A percentile compares a stretch with the other conserved stretches of the same genome.
These are phyloP conservation scores for Sisymbrium altissimum DNA, from an alignment of 345 rosid species.

Conservation along the genomic window DNA sequence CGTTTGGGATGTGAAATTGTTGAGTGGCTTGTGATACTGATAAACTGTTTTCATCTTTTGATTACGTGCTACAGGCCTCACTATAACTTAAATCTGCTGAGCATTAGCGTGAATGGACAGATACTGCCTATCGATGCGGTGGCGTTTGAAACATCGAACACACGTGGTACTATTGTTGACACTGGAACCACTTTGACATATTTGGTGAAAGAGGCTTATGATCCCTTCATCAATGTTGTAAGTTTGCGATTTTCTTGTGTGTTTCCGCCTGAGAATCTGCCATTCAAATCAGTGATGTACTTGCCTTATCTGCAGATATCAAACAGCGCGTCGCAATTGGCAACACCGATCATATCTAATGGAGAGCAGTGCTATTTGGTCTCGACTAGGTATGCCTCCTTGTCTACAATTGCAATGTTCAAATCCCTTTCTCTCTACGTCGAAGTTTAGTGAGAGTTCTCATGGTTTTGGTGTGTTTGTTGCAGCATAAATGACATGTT, in stretches of 20 bases:
- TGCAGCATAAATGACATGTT: conserved; percentile 63
- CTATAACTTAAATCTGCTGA: conserved; percentile 81
- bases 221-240: conserved; percentile 79
- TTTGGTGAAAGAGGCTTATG: conserved; percentile 78
- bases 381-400: conserved; percentile 53
- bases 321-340: conserved; percentile 55
- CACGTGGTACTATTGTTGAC: conserved; percentile 88
- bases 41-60: conserved; percentile 4
- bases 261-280: not conserved
- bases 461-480: conserved; percentile 2
- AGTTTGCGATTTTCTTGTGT: conserved; percentile 37
- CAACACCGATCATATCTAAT: conserved; percentile 54
- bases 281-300: conserved; percentile 1
- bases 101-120: conserved; percentile 74
- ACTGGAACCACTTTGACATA: conserved; percentile 98
- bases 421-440: conserved; percentile 6
- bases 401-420: not conserved
- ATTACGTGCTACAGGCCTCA: conserved; percentile 71
- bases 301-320: conserved; percentile 49
- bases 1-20: not conserved
- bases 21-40: not conserved
- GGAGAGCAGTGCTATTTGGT: conserved; percentile 86
- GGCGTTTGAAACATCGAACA: conserved; percentile 62
- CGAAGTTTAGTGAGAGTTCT: not conserved
- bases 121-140: conserved; percentile 59